phyloP scores from a whole-genome alignment of 164 flowering plant genomes.

The Berberis thunbergii region DNA sequence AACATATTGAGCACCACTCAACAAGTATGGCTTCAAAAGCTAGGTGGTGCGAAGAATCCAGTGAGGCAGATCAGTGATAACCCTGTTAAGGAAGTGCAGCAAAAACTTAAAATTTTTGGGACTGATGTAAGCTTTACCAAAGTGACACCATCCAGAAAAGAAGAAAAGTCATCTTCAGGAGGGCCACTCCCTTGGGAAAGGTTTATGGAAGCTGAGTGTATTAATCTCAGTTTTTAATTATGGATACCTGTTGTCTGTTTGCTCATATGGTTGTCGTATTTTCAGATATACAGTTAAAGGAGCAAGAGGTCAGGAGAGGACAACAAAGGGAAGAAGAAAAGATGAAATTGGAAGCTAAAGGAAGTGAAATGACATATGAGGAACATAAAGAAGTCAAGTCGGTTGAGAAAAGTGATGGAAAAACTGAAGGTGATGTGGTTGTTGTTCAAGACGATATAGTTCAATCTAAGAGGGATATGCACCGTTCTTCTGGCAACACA shows the following conservation, averaged over 20 bases:
- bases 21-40: constrained; percentile 83
- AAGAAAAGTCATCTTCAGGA: constrained; percentile 30
- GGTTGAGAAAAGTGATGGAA: constrained; percentile 17
- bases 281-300: constrained; percentile 82
- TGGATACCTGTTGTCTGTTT: not conserved
- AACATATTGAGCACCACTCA: constrained; percentile 83
- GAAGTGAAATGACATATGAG: constrained; percentile 16
- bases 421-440: constrained; percentile 12
- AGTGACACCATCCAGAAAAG: constrained; percentile 16
- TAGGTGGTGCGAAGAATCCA: constrained; percentile 75
- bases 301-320: constrained; percentile 67
- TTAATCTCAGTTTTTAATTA: not conserved
- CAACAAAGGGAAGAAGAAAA: constrained; percentile 59
- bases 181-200: constrained; percentile 82
- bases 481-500: constrained; percentile 10
- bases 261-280: not conserved
- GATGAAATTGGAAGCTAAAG: constrained; percentile 37
- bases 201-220: constrained; percentile 18
- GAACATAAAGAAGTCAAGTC: constrained; percentile 17
- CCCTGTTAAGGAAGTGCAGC: constrained; percentile 23
- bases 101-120: constrained; percentile 22
- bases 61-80: constrained; percentile 27
- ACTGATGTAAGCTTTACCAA: constrained; percentile 20
- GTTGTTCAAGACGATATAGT: constrained; percentile 8
- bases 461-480: constrained; percentile 4